Evolutionary conservation across 2,329 filamentous ascomycete genomes (phyloP).

Genomic region (Fusarium bactridioides): DNA sequence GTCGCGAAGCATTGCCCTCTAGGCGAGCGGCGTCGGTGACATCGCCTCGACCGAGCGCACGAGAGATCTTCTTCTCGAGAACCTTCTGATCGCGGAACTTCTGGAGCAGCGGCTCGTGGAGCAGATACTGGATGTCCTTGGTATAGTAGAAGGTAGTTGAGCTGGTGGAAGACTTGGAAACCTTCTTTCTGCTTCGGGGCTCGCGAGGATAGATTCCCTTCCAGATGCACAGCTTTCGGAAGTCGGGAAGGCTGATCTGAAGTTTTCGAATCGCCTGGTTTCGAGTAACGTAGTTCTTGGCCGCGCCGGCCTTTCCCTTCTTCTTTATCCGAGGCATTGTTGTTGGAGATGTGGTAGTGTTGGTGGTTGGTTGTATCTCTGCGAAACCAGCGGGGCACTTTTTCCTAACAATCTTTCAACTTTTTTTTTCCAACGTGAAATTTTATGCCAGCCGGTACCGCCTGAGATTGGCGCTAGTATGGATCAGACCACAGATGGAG

Average conservation of each 20-base stretch:
- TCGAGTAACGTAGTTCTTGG: slow-evolving; percentile 98
- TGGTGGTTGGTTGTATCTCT: slow-evolving; percentile 28
- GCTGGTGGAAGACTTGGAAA: slow-evolving; percentile 85
- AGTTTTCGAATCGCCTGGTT: slow-evolving; percentile 98
- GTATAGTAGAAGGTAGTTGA: slow-evolving; percentile 92
- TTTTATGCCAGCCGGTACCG: slow-evolving; percentile 48
- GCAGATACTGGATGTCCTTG: slow-evolving; percentile 97
- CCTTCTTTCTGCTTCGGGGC: slow-evolving; percentile 96
- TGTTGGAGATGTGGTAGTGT: slow-evolving; percentile 29
- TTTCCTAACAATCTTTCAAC: slow-evolving; percentile 43
- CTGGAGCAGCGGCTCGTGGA: slow-evolving; percentile 91
- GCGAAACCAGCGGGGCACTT: slow-evolving; percentile 46
- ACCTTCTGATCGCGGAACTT: slow-evolving; percentile 98
- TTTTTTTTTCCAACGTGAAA: slow-evolving; percentile 44
- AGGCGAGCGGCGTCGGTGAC: slow-evolving; percentile 86
- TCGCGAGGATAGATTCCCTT: slow-evolving; percentile 99
- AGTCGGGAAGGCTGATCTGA: slow-evolving; percentile 95
- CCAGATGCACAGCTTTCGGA: slow-evolving; percentile 98
- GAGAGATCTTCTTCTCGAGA: slow-evolving; percentile 96
- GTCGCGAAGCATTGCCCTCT: slow-evolving; percentile 83
- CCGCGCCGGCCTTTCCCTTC: slow-evolving; percentile 90
- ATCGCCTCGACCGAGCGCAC: slow-evolving; percentile 90
- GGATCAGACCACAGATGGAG: not conserved
- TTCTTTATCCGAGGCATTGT: slow-evolving; percentile 83
- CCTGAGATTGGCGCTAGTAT: slow-evolving; percentile 11